Conservation (phyloP, 805 yeast genomes). For the Yarrowia divulgata region DNA sequence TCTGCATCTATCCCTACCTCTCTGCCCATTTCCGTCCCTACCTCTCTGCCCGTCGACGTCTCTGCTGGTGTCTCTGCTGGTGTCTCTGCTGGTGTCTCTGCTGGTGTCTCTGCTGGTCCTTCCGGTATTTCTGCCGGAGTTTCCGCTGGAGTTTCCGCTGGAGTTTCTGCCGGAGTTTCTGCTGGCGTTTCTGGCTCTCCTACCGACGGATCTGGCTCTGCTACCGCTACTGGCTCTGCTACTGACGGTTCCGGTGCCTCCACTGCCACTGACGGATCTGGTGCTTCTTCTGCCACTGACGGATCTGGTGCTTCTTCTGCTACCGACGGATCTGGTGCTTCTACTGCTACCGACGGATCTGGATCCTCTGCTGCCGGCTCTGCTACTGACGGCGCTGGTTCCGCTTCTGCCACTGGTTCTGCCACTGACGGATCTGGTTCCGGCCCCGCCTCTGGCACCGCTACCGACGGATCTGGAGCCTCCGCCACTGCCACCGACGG, state of each 20-base stretch:
- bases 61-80: no score
- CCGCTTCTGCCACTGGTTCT: background rate
- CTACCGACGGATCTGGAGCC: background rate
- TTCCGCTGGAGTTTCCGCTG: no score
- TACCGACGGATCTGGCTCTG: background rate
- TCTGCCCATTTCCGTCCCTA: no score
- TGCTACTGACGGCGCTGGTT: background rate
- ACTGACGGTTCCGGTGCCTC: constrained; percentile 1
- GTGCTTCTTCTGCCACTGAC: constrained; percentile 9
- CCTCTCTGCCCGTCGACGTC: no score
- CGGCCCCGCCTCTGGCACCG: background rate
- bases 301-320: background rate
- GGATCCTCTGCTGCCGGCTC: background rate
- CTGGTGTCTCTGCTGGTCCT: background rate
- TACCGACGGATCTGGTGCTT: constrained; percentile 10
- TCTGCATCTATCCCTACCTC: background rate
- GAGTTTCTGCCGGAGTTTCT: no score
- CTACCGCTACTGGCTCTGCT: constrained; percentile 1
- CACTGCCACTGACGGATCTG: constrained; percentile 2
- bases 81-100: background rate
- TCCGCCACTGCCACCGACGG: background rate
- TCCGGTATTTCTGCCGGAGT: no score
- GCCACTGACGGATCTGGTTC: background rate
- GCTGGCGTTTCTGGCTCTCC: background rate
- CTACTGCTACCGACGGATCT: background rate